Conservation (phyloP, 1,284 basidiomycete species). For the Cronartium ribicola region DNA sequence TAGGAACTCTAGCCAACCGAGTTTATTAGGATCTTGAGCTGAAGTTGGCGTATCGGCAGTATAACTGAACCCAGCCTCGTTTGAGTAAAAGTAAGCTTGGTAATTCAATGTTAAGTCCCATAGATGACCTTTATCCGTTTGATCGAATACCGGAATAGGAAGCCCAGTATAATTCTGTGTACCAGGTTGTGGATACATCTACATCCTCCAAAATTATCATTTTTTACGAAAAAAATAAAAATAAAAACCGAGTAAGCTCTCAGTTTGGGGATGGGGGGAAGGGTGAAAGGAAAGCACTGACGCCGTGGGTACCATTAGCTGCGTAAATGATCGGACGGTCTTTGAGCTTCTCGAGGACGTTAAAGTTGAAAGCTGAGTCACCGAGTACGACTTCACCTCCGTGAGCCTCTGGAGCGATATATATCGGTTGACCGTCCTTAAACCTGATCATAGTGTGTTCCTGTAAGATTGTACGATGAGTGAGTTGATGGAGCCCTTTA, state of each 20-base stretch:
- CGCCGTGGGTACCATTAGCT: slow-evolving; percentile 34
- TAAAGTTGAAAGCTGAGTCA: slow-evolving; percentile 18
- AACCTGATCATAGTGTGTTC: slow-evolving; percentile 40
- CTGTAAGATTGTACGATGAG: neutral
- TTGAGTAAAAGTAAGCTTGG: slow-evolving; percentile 24
- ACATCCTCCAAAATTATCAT: too few species aligned
- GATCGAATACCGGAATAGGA: slow-evolving; percentile 19
- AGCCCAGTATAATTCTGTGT: slow-evolving; percentile 29
- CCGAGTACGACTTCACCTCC: slow-evolving; percentile 25
- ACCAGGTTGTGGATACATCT: slow-evolving; percentile 38
- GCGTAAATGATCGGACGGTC: slow-evolving; percentile 26
- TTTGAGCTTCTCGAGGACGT: slow-evolving; percentile 15
- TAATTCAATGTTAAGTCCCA: slow-evolving; percentile 32
- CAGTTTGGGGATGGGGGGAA: neutral
- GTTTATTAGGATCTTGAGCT: slow-evolving; percentile 11
- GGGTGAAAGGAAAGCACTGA: neutral
- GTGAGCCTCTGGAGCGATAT: slow-evolving; percentile 27
- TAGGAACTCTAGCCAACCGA: slow-evolving; percentile 21
- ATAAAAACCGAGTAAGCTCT: neutral
- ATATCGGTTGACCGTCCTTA: slow-evolving; percentile 21
- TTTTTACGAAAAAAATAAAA: too few species aligned
- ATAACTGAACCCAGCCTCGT: slow-evolving; percentile 25
- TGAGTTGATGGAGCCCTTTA: neutral
- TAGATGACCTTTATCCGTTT: slow-evolving; percentile 19
- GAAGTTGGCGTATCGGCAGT: slow-evolving; percentile 15